These are phyloP conservation scores for Aspergillus pseudotamarii DNA, from an alignment of 2,329 filamentous ascomycete species.

Conservation along the genomic window DNA sequence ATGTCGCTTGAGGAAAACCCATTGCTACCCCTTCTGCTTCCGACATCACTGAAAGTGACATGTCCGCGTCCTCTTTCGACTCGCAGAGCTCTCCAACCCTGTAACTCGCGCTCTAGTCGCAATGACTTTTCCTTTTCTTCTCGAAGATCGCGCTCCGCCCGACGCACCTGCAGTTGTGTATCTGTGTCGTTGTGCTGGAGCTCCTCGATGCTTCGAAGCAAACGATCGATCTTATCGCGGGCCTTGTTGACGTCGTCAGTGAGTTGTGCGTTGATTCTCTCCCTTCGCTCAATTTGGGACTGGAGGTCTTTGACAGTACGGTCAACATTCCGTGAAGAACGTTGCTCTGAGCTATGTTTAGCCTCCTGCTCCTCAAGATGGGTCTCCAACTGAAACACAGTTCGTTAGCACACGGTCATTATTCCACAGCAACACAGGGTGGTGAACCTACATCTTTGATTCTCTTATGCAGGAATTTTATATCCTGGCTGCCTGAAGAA, in stretches of 20 bases:
- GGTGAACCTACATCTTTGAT: conserved; percentile 80
- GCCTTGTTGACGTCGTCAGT: conserved; percentile 81
- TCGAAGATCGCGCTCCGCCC: conserved; percentile 85
- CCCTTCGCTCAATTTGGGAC: conserved; percentile 86
- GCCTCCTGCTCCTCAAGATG: conserved; percentile 83
- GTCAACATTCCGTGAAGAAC: conserved; percentile 88
- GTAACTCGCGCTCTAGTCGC: conserved; percentile 83
- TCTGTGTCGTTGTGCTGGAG: conserved; percentile 84
- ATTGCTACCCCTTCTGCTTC: conserved; percentile 43
- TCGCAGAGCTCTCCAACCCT: conserved; percentile 74
- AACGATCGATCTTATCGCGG: conserved; percentile 86
- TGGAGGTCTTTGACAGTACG: conserved; percentile 92
- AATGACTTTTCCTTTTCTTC: conserved; percentile 83
- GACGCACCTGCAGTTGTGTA: conserved; percentile 77
- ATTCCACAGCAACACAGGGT: background rate
- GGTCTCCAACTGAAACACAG: conserved; percentile 70
- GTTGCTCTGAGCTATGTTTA: conserved; percentile 76
- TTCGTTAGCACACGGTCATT: conserved; percentile 19
- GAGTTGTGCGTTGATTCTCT: conserved; percentile 80
- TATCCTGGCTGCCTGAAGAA: conserved; percentile 89
- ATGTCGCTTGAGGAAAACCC: conserved; percentile 52
- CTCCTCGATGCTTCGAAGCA: conserved; percentile 90
- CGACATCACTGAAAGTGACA: conserved; percentile 42
- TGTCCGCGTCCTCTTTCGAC: conserved; percentile 57
- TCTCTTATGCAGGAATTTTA: conserved; percentile 89